Conservation (phyloP, 192 early-diverging fungal species). For the Radiomyces spectabilis region DNA sequence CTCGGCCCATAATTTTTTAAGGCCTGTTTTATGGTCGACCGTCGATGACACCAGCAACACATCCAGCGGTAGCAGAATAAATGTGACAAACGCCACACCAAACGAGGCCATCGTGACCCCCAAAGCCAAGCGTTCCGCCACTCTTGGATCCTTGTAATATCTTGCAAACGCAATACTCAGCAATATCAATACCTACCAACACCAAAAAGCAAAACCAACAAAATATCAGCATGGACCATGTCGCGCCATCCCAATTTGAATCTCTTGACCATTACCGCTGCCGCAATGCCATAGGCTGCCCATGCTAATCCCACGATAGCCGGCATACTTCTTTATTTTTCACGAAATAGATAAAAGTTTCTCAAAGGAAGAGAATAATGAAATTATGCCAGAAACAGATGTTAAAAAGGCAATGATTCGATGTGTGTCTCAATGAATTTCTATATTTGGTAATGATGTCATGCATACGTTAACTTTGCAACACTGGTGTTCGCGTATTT, state of each 20-base stretch:
- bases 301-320: slow-evolving; percentile 31
- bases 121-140: slow-evolving; percentile 34
- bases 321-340: too few relatives aligned
- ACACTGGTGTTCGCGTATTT: too few relatives aligned
- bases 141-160: slow-evolving; percentile 37
- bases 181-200: slow-evolving; percentile 29
- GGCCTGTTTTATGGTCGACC: slow-evolving; percentile 37
- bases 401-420: too few relatives aligned
- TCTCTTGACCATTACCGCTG: slow-evolving; percentile 19
- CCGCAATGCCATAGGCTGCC: slow-evolving; percentile 37
- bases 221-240: background rate
- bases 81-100: slow-evolving; percentile 31
- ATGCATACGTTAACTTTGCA: too few relatives aligned
- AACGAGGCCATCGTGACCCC: slow-evolving; percentile 30
- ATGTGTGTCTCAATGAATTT: too few relatives aligned
- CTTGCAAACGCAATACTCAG: slow-evolving; percentile 32
- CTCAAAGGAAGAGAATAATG: too few relatives aligned
- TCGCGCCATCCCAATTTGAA: background rate
- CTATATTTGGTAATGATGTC: too few relatives aligned
- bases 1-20: slow-evolving; percentile 50
- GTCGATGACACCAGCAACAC: slow-evolving; percentile 50
- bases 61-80: slow-evolving; percentile 44
- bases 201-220: slow-evolving; percentile 5
- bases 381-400: too few relatives aligned
- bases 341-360: too few relatives aligned